Conservation (phyloP, 805 yeast genomes). For the Teunomyces cretensis region DNA sequence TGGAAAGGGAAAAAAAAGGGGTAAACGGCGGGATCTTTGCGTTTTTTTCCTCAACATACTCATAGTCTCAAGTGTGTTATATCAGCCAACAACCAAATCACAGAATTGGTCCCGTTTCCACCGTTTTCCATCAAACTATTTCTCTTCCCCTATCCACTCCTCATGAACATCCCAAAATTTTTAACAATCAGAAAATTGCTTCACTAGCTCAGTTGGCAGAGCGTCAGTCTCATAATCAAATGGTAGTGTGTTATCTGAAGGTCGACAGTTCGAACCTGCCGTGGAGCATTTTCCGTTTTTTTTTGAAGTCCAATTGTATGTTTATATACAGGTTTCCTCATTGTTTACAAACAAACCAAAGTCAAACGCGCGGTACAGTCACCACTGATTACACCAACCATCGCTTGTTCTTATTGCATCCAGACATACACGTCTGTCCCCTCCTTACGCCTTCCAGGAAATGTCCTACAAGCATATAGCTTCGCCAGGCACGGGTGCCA, state of each 20-base stretch:
- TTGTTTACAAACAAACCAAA: conserved; percentile 7
- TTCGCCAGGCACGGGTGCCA: conserved; percentile 4
- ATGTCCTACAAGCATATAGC: not conserved
- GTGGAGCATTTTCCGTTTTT: conserved; percentile 28
- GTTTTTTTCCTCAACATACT: no score
- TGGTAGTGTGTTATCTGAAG: conserved; percentile 29
- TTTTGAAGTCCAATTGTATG: not conserved
- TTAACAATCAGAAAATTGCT: conserved; percentile 8
- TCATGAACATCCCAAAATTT: not conserved
- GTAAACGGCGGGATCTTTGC: no score
- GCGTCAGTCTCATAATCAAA: conserved; percentile 20
- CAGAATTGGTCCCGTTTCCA: no score
- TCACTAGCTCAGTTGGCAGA: conserved; percentile 22
- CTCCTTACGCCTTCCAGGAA: not conserved
- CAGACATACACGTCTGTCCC: not conserved
- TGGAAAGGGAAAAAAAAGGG: no score
- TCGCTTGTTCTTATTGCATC: conserved; percentile 1
- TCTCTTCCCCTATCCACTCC: not conserved
- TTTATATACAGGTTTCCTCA: conserved; percentile 4
- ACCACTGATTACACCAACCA: not conserved
- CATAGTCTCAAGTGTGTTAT: no score
- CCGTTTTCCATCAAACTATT: no score
- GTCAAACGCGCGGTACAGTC: conserved; percentile 6
- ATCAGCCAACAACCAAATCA: no score
- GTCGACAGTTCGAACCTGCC: conserved; percentile 43